Percentiles rank a stretch among this genome's conserved stretches.
These are phyloP conservation scores for Aspergillus pseudoglaucus DNA, from an alignment of 2,329 filamentous ascomycete genomes.

Conservation along the genomic window DNA sequence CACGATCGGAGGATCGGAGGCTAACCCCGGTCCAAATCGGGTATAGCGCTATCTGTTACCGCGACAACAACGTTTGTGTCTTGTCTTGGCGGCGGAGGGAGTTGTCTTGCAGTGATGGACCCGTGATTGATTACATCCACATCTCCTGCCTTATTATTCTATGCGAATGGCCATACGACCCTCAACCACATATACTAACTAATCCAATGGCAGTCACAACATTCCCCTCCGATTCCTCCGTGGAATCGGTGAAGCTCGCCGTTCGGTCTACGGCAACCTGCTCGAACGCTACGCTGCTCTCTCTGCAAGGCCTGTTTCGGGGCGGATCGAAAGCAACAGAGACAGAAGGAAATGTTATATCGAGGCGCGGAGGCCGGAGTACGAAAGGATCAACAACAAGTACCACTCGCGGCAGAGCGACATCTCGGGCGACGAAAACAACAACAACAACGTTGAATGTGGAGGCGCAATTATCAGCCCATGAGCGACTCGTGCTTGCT, in stretches of 20 bases:
- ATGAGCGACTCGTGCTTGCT: constrained; percentile 37
- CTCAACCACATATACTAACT: background rate
- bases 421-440: constrained; percentile 1
- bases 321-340: constrained; percentile 18
- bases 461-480: constrained; percentile 25
- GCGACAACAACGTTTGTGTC: constrained; percentile 4
- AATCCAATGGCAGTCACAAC: constrained; percentile 27
- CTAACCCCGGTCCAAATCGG: constrained; percentile 7
- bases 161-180: background rate
- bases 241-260: constrained; percentile 48
- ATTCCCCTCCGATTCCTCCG: constrained; percentile 23
- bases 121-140: constrained; percentile 9
- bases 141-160: constrained; percentile 2
- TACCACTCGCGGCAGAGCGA: constrained; percentile 16
- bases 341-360: constrained; percentile 9
- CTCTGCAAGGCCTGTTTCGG: constrained; percentile 35
- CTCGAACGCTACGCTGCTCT: constrained; percentile 38
- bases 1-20: background rate
- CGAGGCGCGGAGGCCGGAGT: constrained; percentile 17
- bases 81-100: background rate
- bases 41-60: constrained; percentile 13
- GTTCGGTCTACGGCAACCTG: constrained; percentile 50
- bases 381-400: constrained; percentile 18
- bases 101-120: constrained; percentile 10
- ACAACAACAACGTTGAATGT: constrained; percentile 19